A percentile compares a stretch with the other conserved stretches of the same genome.
Conservation (phyloP, 495 filamentous ascomycete species). For the Amphirosellinia nigrospora region DNA sequence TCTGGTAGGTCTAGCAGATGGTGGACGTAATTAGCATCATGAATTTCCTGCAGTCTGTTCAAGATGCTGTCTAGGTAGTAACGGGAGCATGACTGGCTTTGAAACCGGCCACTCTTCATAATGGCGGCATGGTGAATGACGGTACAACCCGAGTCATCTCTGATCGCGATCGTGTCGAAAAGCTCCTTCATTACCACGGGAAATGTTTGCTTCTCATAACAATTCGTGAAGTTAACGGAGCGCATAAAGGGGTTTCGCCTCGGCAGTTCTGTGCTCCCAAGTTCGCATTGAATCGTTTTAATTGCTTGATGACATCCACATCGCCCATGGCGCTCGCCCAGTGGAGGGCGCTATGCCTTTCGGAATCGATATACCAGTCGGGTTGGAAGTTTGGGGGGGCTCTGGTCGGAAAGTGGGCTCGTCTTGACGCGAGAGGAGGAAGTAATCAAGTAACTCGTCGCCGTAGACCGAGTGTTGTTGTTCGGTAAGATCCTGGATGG, state of each 20-base stretch:
- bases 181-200: constrained; percentile 79
- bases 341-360: constrained; percentile 87
- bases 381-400: constrained; percentile 81
- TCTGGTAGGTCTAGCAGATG: constrained; percentile 76
- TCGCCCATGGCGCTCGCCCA: constrained; percentile 99
- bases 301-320: constrained; percentile 82
- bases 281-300: constrained; percentile 77
- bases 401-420: constrained; percentile 71
- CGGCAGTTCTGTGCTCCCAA: constrained; percentile 70
- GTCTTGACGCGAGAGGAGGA: constrained; percentile 78
- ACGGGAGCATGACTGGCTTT: constrained; percentile 80
- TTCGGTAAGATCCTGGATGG: constrained; percentile 69
- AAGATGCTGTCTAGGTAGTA: constrained; percentile 95
- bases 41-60: constrained; percentile 75
- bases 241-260: constrained; percentile 95
- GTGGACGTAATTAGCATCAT: constrained; percentile 70
- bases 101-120: constrained; percentile 73
- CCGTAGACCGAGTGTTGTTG: constrained; percentile 88
- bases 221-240: constrained; percentile 94
- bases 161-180: constrained; percentile 71
- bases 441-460: constrained; percentile 93
- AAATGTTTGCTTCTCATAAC: constrained; percentile 88
- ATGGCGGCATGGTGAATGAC: constrained; percentile 92
- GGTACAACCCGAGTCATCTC: constrained; percentile 79
- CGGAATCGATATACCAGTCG: constrained; percentile 86